These are phyloP conservation scores for Ceratobasidium sp. DNA, from an alignment of 1,284 basidiomycete species.

Conservation along the genomic window DNA sequence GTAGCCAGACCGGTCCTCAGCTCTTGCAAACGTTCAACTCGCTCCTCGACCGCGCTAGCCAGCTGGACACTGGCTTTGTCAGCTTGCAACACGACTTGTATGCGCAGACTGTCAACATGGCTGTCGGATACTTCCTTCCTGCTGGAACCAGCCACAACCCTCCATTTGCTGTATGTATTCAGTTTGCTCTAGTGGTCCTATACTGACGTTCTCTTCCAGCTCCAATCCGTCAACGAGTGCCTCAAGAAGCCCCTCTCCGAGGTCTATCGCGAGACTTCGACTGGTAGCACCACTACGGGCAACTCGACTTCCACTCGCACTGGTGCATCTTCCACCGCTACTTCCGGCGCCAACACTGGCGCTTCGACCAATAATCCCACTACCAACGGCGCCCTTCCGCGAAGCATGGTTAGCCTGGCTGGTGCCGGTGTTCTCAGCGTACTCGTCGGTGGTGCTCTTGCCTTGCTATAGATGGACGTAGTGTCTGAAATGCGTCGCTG, in stretches of 20 bases:
- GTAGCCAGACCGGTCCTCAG: constrained; percentile 65
- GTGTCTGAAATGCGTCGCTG: background rate
- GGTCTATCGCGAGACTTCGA: constrained; percentile 62
- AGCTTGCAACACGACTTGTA: constrained; percentile 89
- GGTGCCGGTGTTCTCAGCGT: constrained; percentile 7
- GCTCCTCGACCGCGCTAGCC: constrained; percentile 51
- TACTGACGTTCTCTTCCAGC: constrained; percentile 53
- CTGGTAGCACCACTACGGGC: constrained; percentile 35
- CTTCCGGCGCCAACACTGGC: constrained; percentile 2
- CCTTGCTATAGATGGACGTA: constrained; percentile 13
- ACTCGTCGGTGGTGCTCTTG: constrained; percentile 20
- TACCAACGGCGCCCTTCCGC: constrained; percentile 2
- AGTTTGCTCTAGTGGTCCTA: constrained; percentile 52
- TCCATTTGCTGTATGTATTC: constrained; percentile 9
- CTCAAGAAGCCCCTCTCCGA: constrained; percentile 61
- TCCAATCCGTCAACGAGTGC: constrained; percentile 62
- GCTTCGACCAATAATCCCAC: background rate
- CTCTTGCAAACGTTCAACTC: constrained; percentile 50
- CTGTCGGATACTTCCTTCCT: constrained; percentile 83
- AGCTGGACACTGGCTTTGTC: constrained; percentile 69
- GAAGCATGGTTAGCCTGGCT: background rate
- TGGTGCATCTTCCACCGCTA: constrained; percentile 1
- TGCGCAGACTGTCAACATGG: constrained; percentile 80
- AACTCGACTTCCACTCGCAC: background rate
- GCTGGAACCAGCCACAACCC: constrained; percentile 50